phyloP scores from a whole-genome alignment of 2,329 filamentous ascomycete genomes.

The Penicillium glabrum region DNA sequence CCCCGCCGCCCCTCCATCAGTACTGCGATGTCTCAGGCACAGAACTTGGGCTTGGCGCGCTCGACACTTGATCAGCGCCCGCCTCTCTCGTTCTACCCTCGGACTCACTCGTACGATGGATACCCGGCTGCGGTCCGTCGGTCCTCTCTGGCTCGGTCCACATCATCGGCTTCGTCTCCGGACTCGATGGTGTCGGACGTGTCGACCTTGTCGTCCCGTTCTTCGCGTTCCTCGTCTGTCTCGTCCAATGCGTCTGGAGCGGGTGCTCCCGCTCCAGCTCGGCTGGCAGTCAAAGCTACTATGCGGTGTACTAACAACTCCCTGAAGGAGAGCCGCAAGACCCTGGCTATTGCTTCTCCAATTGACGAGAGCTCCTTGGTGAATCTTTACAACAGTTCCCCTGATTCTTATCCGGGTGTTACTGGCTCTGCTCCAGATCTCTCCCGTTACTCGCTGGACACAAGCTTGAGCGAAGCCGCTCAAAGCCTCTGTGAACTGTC shows the following conservation, averaged over 20 bases:
- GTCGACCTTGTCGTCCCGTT: conserved; percentile 54
- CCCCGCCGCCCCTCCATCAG: conserved; percentile 58
- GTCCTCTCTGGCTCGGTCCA: conserved; percentile 51
- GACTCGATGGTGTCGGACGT: conserved; percentile 64
- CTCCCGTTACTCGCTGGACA: conserved; percentile 35
- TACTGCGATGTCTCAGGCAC: conserved; percentile 58
- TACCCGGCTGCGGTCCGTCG: conserved; percentile 51
- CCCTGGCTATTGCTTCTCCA: conserved; percentile 37
- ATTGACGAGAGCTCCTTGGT: conserved; percentile 37
- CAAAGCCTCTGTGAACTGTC: conserved; percentile 44
- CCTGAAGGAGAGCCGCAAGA: conserved; percentile 38
- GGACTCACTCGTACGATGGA: conserved; percentile 45
- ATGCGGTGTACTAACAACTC: conserved; percentile 40
- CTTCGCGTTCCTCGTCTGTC: conserved; percentile 53
- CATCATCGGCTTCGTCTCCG: conserved; percentile 57
- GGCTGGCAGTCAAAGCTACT: conserved; percentile 42
- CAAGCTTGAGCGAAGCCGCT: conserved; percentile 38
- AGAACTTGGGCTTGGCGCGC: conserved; percentile 55
- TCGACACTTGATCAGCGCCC: conserved; percentile 55
- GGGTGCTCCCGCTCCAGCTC: conserved; percentile 29
- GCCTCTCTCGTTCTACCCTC: conserved; percentile 34
- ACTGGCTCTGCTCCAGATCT: conserved; percentile 32
- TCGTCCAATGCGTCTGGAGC: conserved; percentile 43
- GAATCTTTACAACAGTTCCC: conserved; percentile 34
- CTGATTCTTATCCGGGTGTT: conserved; percentile 29